Evolutionary conservation across 768 basidiomycete genomes (phyloP), one percentile per base, ranked within the genome.

Genomic region (Nidula microcarpa): DNA sequence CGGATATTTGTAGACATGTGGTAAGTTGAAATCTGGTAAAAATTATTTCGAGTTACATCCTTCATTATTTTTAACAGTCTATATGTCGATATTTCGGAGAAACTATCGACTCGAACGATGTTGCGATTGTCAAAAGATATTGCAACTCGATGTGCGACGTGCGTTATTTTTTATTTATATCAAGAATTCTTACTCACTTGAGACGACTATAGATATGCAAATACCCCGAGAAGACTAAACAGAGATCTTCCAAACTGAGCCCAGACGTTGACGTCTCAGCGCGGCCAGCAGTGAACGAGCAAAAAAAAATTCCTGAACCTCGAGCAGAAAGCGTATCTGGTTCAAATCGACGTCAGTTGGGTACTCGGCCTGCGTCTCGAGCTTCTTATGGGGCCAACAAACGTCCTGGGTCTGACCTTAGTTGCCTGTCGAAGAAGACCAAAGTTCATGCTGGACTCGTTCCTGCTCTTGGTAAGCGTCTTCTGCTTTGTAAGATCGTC

Each of bases 1-100:
- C 70, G 1, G 65, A 73, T 6, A 66, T 75, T 4, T 93, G 90
- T 64, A 73, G 91, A 37, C 91, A 93, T 68, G 74, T 90, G 23
- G 89, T 90, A 58, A 56, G 85, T 68, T 6, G 18, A 14, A 14
- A 23, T 23, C 23, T 23, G 23, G 23, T 23, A 23, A 23, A 23
- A 23, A 23, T 2, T 1, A 23, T 23, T 23, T 23, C 23, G 8
- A 7, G 49, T 43, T 23, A 32, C 39, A 6, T 11, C 7, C 33
- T 17, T 23, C 18, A 33, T 16, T 32, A 43, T 47, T 43, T 8
- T 41, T 41, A 16, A 45, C 49, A 92, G 87, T 74, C 78, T 1
- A 85, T 93, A 53, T 92, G 91, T 61, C 82, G 81, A 45, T 91
- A 89, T 63, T 93, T 94, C 57, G 91, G 88, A 1, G 91, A 93